Conservation (phyloP, 2,329 filamentous ascomycete genomes). For the Lasiodiplodia gonubiensis region DNA sequence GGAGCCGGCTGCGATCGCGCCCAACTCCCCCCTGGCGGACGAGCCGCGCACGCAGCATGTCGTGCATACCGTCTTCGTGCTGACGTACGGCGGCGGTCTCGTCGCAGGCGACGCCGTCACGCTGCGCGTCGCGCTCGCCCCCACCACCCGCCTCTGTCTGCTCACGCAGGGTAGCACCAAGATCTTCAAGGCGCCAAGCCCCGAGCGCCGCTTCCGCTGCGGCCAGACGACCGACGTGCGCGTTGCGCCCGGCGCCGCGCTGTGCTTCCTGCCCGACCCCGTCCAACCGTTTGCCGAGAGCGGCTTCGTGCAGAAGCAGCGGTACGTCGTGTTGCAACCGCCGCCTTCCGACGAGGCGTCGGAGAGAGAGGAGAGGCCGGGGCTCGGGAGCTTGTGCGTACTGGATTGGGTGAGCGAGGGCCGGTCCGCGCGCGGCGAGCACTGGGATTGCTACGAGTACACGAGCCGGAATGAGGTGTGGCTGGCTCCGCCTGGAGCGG, state of each 20-base stretch:
- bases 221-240: constrained; percentile 57
- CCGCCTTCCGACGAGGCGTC: background rate
- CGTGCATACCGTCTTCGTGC: constrained; percentile 78
- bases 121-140: constrained; percentile 70
- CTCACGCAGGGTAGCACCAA: constrained; percentile 83
- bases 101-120: constrained; percentile 85
- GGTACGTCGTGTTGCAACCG: constrained; percentile 61
- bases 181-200: constrained; percentile 71
- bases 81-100: constrained; percentile 93
- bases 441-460: constrained; percentile 84
- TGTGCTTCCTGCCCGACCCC: constrained; percentile 81
- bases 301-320: constrained; percentile 82
- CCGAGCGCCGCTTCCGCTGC: constrained; percentile 42
- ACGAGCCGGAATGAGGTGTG: constrained; percentile 89
- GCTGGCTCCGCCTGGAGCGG: constrained; percentile 46
- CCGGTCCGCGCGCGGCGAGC: constrained; percentile 80
- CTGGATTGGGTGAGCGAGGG: constrained; percentile 96
- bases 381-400: constrained; percentile 67
- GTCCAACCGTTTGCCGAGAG: constrained; percentile 88
- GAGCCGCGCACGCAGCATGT: constrained; percentile 23
- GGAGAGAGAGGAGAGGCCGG: background rate
- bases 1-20: constrained; percentile 64
- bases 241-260: constrained; percentile 55
- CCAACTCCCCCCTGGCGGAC: constrained; percentile 34
- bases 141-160: constrained; percentile 67